Evolutionary conservation across 169 alveolate species (phyloP).

Genomic region (Plasmodium blacklocki): DNA sequence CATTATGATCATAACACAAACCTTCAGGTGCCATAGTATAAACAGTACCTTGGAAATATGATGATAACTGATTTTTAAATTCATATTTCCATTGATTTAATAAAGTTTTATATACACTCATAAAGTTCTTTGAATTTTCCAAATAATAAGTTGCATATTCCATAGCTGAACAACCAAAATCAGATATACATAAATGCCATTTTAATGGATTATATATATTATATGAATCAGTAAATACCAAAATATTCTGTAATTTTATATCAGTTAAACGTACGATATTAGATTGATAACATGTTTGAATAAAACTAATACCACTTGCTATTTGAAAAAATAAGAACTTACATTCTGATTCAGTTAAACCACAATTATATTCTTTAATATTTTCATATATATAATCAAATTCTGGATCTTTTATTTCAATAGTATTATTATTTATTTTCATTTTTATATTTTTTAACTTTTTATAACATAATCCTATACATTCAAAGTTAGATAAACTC

Average conservation of each 20-base stretch:
- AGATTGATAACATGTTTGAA: constrained; percentile 86
- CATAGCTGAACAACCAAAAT: constrained; percentile 85
- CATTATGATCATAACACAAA: constrained; percentile 62
- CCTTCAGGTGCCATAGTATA: constrained; percentile 77
- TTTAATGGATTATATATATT: constrained; percentile 80
- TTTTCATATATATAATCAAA: constrained; percentile 52
- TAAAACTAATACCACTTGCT: constrained; percentile 80
- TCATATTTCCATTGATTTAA: constrained; percentile 65
- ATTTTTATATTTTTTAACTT: constrained; percentile 61
- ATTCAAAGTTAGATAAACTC: constrained; percentile 19
- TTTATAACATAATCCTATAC: constrained; percentile 69
- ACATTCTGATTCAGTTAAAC: constrained; percentile 82
- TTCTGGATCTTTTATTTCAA: constrained; percentile 37
- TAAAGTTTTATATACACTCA: constrained; percentile 18
- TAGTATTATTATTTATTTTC: constrained; percentile 38
- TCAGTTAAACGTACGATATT: constrained; percentile 84
- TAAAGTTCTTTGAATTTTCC: constrained; percentile 45
- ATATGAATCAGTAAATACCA: constrained; percentile 79
- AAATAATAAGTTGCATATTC: constrained; percentile 71
- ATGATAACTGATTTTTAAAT: constrained; percentile 57
- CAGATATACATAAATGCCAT: constrained; percentile 85
- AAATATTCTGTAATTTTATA: constrained; percentile 82
- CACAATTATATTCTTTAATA: constrained; percentile 75
- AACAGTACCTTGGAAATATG: constrained; percentile 71
- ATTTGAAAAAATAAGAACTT: constrained; percentile 83